Base-by-base conservation (phyloP, 73 alveolate species). In the Paramecium biaurelia region DNA sequence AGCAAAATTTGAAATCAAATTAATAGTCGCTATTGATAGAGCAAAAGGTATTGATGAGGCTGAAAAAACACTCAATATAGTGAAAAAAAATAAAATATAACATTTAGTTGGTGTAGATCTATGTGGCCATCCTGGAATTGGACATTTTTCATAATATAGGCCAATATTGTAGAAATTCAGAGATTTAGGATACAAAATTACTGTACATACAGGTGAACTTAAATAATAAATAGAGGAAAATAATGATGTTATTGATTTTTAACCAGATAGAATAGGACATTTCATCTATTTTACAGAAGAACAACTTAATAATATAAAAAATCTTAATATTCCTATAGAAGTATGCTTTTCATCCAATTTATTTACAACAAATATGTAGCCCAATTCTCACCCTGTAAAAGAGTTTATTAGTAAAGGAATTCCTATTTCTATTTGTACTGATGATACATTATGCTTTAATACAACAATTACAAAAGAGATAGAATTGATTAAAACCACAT, bases 241-340 rank as follows among this genome's bases (percentile, higher is more conserved):
- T 35, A 92, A 76, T 21, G 97, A 89, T 34, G 96, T 97, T 10
- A 28, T 97, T 11, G 95, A 93, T 7, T 96, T 97, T 85, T 87
- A 74, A 58, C 99, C 99, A 47, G 98, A 97, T 42, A 89, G 99
- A 56, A 74, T 97, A 21, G 99, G 99, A 8, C 99, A 97, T 92
- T 97, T 98, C 57, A 76, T 85, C 21, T 95, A 57, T 76, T 72
- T 92, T 93, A 87, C 88, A 12, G 70, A 85, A 24, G 93, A 95
- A 9, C 72, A 93, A 47, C 56, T 85, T 18, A 68, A 93, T 20
- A 21, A 70, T 28, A 79, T 95, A n/a, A 92, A 56, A n/a, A 94
- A 63, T 30, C 24, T 57, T 0, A 63, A 84, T 18, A 97, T 97
- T n/a, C 98, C 97, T 11, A 93, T 96, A 38, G 99, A 97, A 85